Evolutionary conservation across 345 rosid species (phyloP), one percentile per base, ranked within the genome.

Genomic region (Raphanus sativus): DNA sequence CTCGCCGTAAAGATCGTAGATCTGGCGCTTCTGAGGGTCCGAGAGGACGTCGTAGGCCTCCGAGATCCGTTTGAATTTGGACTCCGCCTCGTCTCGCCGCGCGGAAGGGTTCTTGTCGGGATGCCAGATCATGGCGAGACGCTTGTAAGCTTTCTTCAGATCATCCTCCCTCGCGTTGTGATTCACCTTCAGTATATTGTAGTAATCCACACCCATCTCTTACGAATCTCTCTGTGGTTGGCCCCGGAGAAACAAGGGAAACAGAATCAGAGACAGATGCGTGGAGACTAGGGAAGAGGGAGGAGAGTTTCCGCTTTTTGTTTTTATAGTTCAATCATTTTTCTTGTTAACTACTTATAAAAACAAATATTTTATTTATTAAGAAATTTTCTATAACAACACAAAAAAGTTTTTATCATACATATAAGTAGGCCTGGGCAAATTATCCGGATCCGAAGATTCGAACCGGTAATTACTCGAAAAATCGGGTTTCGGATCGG

Each of bases 121-220:
- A 80, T 94, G 98, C 98, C 98, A 94, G 28, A 92, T 92, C 97
- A 90, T 92, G 3, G 97, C 97, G 6, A 94, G 87, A 33, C 98
- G 82, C 83, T 87, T 90, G 89, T 94, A 92, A 13, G 98, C 86
- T 80, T 86, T 94, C 76, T 85, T 89, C 15, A 94, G 89, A 75
- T 92, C 98, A 4, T 92, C 97, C 0, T 86, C 95, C 83, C 83
- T 89, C 13, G 98, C 98, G 68, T 90, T 85, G 70, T 97, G 85
- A 65, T 94, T 94, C 68, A 94, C 97, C 79, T 92, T 92, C 3
- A 94, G 87, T 42, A 90, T 90, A 76, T 94, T 94, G 85, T 94
- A 94, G 84, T 94, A 94, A 86, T 94, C 98, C 4, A 87, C 85
- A 9, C 98, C 97, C 98, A 94, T 66, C 63, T 54, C 24, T 60